These are phyloP conservation scores for Immersiella caudata DNA, from an alignment of 495 filamentous ascomycete genomes.

Conservation along the genomic window DNA sequence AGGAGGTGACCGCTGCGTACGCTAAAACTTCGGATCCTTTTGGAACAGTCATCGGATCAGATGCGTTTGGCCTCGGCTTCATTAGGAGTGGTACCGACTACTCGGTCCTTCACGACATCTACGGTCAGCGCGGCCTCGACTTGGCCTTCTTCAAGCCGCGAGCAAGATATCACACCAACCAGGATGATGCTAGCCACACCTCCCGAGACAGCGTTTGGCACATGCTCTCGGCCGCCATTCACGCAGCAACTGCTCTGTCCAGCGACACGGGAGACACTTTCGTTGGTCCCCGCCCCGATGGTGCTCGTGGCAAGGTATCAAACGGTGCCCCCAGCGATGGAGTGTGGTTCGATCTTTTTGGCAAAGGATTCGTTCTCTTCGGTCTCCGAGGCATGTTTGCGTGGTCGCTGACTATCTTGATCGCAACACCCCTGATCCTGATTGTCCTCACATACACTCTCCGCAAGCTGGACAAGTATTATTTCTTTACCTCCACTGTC, in stretches of 20 bases:
- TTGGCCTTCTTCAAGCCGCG: slow-evolving; percentile 87
- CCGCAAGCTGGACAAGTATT: slow-evolving; percentile 75
- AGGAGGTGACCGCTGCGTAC: slow-evolving; percentile 82
- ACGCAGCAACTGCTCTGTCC: slow-evolving; percentile 70
- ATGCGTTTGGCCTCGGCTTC: slow-evolving; percentile 78
- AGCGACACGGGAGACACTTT: slow-evolving; percentile 70
- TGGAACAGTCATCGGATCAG: slow-evolving; percentile 75
- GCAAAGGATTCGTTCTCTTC: slow-evolving; percentile 77
- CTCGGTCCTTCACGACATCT: slow-evolving; percentile 74
- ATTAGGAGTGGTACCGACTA: slow-evolving; percentile 90
- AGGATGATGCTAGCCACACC: slow-evolving; percentile 82
- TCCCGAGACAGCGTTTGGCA: slow-evolving; percentile 82
- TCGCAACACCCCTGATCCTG: slow-evolving; percentile 73
- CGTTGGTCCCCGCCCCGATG: slow-evolving; percentile 58
- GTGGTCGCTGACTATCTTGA: slow-evolving; percentile 78
- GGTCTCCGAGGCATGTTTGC: slow-evolving; percentile 81
- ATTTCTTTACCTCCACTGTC: slow-evolving; percentile 66
- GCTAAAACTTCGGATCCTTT: slow-evolving; percentile 72
- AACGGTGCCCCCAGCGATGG: slow-evolving; percentile 69
- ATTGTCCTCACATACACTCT: slow-evolving; percentile 68
- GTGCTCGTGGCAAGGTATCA: slow-evolving; percentile 58
- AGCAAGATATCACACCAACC: slow-evolving; percentile 85
- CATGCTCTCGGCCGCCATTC: slow-evolving; percentile 82
- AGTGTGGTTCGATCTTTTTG: slow-evolving; percentile 96
- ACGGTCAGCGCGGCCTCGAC: slow-evolving; percentile 87